These are phyloP conservation scores for Coriolopsis trogii DNA, from an alignment of 1,284 basidiomycete genomes.

Conservation along the genomic window DNA sequence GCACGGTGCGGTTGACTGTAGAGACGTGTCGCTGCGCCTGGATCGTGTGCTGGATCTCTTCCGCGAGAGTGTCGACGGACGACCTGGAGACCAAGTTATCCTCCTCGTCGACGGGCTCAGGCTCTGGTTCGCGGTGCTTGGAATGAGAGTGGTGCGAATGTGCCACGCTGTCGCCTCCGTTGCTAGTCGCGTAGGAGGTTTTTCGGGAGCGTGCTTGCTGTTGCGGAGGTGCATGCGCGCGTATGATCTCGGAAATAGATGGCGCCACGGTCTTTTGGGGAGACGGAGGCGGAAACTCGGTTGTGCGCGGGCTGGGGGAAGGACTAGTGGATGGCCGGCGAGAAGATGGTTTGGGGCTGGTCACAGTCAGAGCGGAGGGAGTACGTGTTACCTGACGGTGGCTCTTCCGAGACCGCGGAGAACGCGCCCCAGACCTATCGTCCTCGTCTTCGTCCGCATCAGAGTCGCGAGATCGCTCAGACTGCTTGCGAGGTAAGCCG, in stretches of 20 bases:
- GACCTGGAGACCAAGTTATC: slow-evolving; percentile 69
- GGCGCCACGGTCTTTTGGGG: slow-evolving; percentile 52
- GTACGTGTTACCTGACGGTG: slow-evolving; percentile 12
- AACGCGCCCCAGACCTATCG: slow-evolving; percentile 9
- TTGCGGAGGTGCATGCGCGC: slow-evolving; percentile 64
- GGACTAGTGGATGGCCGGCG: slow-evolving; percentile 8
- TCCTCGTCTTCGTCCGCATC: slow-evolving; percentile 52
- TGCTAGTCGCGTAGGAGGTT: slow-evolving; percentile 51
- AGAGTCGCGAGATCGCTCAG: slow-evolving; percentile 40
- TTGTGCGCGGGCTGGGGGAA: slow-evolving; percentile 5
- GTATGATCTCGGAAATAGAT: slow-evolving; percentile 84
- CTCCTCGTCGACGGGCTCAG: slow-evolving; percentile 57
- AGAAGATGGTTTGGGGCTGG: slow-evolving; percentile 10
- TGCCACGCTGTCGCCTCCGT: slow-evolving; percentile 45
- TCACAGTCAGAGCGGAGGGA: slow-evolving; percentile 12
- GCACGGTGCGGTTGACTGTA: slow-evolving; percentile 36
- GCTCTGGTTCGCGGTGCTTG: slow-evolving; percentile 38
- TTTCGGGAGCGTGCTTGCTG: slow-evolving; percentile 48
- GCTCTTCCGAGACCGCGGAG: slow-evolving; percentile 14
- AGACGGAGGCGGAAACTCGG: slow-evolving; percentile 8
- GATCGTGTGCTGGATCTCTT: slow-evolving; percentile 73
- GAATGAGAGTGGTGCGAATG: slow-evolving; percentile 11
- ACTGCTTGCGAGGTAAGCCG: slow-evolving; percentile 46
- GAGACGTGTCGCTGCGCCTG: slow-evolving; percentile 57
- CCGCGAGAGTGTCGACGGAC: slow-evolving; percentile 81